Evolutionary conservation across 495 filamentous ascomycete genomes (phyloP).

Genomic region (Penicillium simplicissimum): DNA sequence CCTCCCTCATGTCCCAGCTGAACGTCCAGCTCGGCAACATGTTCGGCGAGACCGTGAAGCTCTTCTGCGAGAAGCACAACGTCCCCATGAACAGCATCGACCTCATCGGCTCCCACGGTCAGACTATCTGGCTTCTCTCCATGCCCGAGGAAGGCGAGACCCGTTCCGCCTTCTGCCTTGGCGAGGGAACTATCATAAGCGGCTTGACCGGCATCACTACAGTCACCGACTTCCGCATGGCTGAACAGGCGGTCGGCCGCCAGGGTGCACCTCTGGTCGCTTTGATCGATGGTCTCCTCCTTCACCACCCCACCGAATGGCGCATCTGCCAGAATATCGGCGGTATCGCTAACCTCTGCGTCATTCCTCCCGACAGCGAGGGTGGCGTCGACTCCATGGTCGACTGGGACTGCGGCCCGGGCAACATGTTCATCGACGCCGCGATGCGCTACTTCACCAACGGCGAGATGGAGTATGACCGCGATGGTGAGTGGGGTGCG

Average conservation of each 20-base stretch:
- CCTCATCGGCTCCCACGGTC: slow-evolving; percentile 52
- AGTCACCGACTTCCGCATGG: slow-evolving; percentile 35
- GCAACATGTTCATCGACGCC: slow-evolving; percentile 36
- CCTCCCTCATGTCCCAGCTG: slow-evolving; percentile 47
- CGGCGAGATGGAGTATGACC: slow-evolving; percentile 29
- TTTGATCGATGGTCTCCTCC: slow-evolving; percentile 46
- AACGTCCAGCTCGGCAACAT: slow-evolving; percentile 48
- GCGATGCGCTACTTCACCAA: slow-evolving; percentile 27
- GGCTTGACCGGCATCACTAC: slow-evolving; percentile 36
- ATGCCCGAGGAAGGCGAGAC: slow-evolving; percentile 48
- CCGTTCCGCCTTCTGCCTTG: slow-evolving; percentile 43
- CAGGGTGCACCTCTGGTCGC: slow-evolving; percentile 42
- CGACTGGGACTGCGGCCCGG: slow-evolving; percentile 46
- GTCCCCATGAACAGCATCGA: slow-evolving; percentile 46
- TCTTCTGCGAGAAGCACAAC: slow-evolving; percentile 41
- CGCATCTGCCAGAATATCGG: slow-evolving; percentile 57
- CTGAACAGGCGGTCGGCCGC: slow-evolving; percentile 34
- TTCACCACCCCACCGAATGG: slow-evolving; percentile 51
- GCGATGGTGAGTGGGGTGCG: slow-evolving; percentile 47
- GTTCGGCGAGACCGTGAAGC: slow-evolving; percentile 43
- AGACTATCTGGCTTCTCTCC: slow-evolving; percentile 54
- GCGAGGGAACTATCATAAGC: slow-evolving; percentile 37
- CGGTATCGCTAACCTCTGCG: slow-evolving; percentile 55
- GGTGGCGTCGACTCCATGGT: slow-evolving; percentile 9
- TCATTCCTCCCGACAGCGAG: slow-evolving; percentile 48